These are phyloP conservation scores for Cutaneotrichosporon sp. DNA, from an alignment of 1,284 basidiomycete species.

Conservation along the genomic window DNA sequence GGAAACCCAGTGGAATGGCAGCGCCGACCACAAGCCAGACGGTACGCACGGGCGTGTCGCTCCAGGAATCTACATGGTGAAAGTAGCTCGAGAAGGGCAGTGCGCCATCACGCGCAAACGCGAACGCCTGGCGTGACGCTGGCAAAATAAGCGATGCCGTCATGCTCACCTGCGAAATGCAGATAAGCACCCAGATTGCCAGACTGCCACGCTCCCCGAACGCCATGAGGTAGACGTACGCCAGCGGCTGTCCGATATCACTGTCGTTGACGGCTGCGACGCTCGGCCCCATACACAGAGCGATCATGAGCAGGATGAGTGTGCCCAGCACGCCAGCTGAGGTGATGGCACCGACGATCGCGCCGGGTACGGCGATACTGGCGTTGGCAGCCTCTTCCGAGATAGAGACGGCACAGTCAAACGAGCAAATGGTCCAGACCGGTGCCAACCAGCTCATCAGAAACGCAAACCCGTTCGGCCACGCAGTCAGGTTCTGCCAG, in stretches of 20 bases:
- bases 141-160: conserved; percentile 38
- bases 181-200: conserved; percentile 45
- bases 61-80: conserved; percentile 29
- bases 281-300: conserved; percentile 54
- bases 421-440: conserved; percentile 64
- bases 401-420: conserved; percentile 64
- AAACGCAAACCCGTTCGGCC: conserved; percentile 68
- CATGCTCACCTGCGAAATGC: conserved; percentile 29
- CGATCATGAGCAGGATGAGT: conserved; percentile 33
- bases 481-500: conserved; percentile 55
- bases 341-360: conserved; percentile 60
- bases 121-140: conserved; percentile 58
- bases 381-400: conserved; percentile 69
- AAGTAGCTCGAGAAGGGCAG: conserved; percentile 66
- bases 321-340: conserved; percentile 60
- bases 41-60: conserved; percentile 35
- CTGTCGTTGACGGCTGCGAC: conserved; percentile 57
- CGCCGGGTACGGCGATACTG: conserved; percentile 60
- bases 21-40: conserved; percentile 39
- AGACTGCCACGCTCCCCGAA: conserved; percentile 46
- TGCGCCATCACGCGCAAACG: conserved; percentile 61
- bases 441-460: conserved; percentile 69
- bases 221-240: conserved; percentile 41
- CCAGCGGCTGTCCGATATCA: conserved; percentile 61
- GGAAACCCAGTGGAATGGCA: conserved; percentile 34